Evolutionary conservation across 2,329 filamentous ascomycete species (phyloP).

Genomic region (Colletotrichum theobromicola): DNA sequence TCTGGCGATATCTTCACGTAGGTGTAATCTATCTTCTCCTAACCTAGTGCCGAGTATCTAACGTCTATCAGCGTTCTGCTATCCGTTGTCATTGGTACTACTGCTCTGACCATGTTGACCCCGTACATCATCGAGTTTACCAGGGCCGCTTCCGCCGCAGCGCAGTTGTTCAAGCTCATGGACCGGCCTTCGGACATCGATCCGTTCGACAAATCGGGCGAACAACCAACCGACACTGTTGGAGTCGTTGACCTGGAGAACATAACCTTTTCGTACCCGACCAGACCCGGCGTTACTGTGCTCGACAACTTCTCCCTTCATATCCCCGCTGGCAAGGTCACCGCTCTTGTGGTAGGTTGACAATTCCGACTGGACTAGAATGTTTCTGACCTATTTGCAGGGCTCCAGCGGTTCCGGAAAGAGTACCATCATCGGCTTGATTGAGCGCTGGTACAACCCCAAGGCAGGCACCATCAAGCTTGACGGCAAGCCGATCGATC

Average conservation of each 20-base stretch:
- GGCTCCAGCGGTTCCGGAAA: constrained; percentile 40
- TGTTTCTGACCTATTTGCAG: background rate
- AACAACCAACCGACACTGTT: constrained; percentile 29
- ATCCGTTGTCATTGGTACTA: constrained; percentile 42
- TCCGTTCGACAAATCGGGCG: constrained; percentile 36
- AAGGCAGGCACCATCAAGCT: constrained; percentile 37
- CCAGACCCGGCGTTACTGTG: constrained; percentile 45
- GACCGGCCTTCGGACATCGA: constrained; percentile 41
- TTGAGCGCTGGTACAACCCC: constrained; percentile 45
- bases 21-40: background rate
- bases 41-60: background rate
- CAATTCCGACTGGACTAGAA: too few relatives aligned
- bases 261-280: constrained; percentile 51
- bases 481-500: constrained; percentile 36
- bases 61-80: constrained; percentile 35
- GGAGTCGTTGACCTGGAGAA: constrained; percentile 43
- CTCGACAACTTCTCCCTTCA: constrained; percentile 45
- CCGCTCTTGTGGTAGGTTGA: constrained; percentile 40
- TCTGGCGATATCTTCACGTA: constrained; percentile 45
- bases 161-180: constrained; percentile 41
- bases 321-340: constrained; percentile 50
- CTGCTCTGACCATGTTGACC: constrained; percentile 39
- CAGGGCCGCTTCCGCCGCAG: constrained; percentile 39
- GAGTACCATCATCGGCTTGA: constrained; percentile 42
- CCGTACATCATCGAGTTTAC: constrained; percentile 43